Evolutionary conservation across 805 yeast species (phyloP), one percentile per base, ranked within the genome.

Genomic region (Zygotorulaspora florentina): DNA sequence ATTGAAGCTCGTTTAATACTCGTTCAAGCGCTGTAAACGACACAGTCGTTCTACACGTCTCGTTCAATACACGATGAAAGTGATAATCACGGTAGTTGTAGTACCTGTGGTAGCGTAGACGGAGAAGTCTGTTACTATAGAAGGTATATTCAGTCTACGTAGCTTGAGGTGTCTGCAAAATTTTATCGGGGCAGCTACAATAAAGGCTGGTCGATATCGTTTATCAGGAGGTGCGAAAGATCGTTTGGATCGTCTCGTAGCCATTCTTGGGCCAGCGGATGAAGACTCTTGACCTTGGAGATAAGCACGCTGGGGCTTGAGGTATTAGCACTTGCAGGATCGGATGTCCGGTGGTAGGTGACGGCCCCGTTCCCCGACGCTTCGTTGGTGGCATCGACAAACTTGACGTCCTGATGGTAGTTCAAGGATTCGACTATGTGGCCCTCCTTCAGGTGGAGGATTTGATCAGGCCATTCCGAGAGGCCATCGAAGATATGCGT

Each of bases 401-500:
- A 73, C 13, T 57, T 51, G 12, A 73, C 58, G 34, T 71, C 70
- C 8, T 54, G 40, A 1, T 59, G 56, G 43, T 58, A 67, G n/a
- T 66, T 60, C 28, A 68, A 46, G 33, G 63, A 68, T 18, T 62
- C 60, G 8, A 72, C 53, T 8, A 79, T 73, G 18, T 66, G 62
- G 1, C 98, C 97, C 43, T 79, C 76, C 55, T 77, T 80, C 52
- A 93, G 70, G 65, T 93, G 99, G 11, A 83, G 73, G 8, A 93
- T 71, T 43, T 85, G 73, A 31, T 95, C 85, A 25, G 97, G 95
- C 96, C 98, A 93, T 39, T 75, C 73, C 11, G 87, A 88, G 46
- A 93, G 75, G 0, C 99, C 99, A 59, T 93, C 99, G 65, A 93
- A 93, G 39, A 93, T 93, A 60, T 93, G 99, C 0, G 99, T 93